A percentile compares a stretch with the other conserved stretches of the same genome.
Conservation (phyloP, 78 protist genomes). For the Dictyostelium citrinum region DNA sequence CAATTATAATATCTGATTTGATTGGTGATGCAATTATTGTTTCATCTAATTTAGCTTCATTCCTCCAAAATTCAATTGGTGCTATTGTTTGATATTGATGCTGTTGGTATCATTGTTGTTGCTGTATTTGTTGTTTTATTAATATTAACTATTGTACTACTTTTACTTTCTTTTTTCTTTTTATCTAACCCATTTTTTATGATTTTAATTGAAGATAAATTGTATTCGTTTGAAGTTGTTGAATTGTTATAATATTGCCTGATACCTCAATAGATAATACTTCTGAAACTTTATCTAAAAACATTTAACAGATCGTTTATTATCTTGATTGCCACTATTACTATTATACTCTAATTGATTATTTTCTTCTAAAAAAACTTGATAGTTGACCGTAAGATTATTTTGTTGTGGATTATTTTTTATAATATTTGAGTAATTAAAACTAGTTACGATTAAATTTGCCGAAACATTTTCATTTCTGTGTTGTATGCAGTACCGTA, state of each 20-base stretch:
- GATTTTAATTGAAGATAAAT: background rate
- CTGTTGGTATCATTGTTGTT: too few species aligned
- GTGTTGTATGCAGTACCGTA: too few species aligned
- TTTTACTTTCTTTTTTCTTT: background rate
- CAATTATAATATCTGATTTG: background rate
- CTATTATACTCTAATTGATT: too few species aligned
- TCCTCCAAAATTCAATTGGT: background rate
- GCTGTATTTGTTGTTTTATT: too few species aligned
- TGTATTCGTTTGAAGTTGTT: background rate
- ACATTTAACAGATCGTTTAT: background rate
- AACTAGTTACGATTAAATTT: background rate
- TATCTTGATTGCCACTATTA: background rate
- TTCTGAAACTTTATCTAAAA: background rate
- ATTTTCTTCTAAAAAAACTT: background rate
- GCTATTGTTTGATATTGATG: too few species aligned
- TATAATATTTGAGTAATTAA: background rate
- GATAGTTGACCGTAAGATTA: background rate
- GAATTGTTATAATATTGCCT: background rate
- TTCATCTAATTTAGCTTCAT: background rate
- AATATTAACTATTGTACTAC: too few species aligned
- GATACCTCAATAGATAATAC: background rate
- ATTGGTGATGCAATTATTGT: background rate
- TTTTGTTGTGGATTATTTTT: background rate
- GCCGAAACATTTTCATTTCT: too few species aligned
- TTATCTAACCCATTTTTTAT: background rate